Conservation (phyloP, 768 basidiomycete species). For the Xerocomus potaroensis region DNA sequence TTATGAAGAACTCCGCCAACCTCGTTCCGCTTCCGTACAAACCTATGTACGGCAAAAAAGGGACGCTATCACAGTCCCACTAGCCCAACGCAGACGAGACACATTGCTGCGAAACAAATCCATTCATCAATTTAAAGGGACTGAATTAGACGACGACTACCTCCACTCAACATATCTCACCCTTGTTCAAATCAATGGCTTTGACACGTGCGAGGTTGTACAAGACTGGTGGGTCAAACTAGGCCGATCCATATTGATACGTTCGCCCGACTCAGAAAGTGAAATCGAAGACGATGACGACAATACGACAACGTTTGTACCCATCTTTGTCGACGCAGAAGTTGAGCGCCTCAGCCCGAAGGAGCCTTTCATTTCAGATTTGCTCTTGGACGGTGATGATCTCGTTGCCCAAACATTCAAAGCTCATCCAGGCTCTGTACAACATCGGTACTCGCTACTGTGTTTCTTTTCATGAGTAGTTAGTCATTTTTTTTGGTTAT, state of each 20-base stretch:
- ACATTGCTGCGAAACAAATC: conserved; percentile 20
- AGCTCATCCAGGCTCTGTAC: conserved; percentile 5
- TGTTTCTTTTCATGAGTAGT: too few species aligned
- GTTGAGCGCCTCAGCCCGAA: too few species aligned
- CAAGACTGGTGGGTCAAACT: too few species aligned
- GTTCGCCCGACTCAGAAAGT: too few species aligned
- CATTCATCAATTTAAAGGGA: conserved; percentile 37
- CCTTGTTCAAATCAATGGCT: conserved; percentile 44
- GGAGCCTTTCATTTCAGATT: too few species aligned
- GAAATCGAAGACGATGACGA: too few species aligned
- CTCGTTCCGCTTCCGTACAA: conserved; percentile 40
- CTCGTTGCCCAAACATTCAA: neutral
- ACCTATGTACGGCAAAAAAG: conserved; percentile 42
- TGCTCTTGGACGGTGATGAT: too few species aligned
- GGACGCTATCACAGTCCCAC: conserved; percentile 38
- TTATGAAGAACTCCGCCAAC: conserved; percentile 55
- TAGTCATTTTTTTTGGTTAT: too few species aligned
- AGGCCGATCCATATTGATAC: too few species aligned
- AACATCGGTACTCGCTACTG: too few species aligned
- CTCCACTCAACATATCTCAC: conserved; percentile 46
- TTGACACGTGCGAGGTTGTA: conserved; percentile 35
- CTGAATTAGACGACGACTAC: conserved; percentile 33
- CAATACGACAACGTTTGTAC: too few species aligned
- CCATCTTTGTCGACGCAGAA: too few species aligned
- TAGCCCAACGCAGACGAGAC: conserved; percentile 44